These are phyloP conservation scores for Fusarium udum DNA, from an alignment of 2,329 filamentous ascomycete species.

Conservation along the genomic window DNA sequence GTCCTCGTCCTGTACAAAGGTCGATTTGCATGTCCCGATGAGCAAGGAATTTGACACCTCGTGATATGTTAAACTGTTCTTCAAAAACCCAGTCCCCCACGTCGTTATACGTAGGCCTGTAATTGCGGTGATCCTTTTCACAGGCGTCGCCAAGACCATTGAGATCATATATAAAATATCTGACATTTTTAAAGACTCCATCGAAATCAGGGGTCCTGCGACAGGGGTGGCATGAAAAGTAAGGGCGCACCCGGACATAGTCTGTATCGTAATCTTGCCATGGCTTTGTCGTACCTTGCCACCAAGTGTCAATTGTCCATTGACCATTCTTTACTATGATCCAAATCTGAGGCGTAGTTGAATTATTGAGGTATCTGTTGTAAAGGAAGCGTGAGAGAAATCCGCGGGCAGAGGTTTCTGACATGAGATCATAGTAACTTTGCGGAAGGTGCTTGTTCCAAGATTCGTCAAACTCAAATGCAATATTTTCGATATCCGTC, in stretches of 20 bases:
- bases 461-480: neutral
- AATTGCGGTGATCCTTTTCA: neutral
- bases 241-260: fast-evolving
- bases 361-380: fast-evolving
- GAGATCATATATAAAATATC: fast-evolving
- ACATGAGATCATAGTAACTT: neutral
- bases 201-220: too few relatives aligned
- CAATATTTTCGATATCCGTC: neutral
- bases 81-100: neutral
- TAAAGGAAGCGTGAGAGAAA: neutral
- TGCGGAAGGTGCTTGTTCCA: neutral
- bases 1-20: neutral
- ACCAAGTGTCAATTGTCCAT: neutral
- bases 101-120: neutral
- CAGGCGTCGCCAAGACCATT: fast-evolving
- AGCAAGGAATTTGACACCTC: fast-evolving
- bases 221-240: neutral
- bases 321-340: neutral
- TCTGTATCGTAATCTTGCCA: neutral
- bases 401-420: neutral
- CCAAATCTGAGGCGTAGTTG: fast-evolving
- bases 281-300: neutral
- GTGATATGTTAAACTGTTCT: fast-evolving
- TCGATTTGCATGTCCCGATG: neutral
- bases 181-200: neutral